Base-by-base conservation (phyloP, 2,329 filamentous ascomycete genomes). In the Scedosporium minutisporum region DNA sequence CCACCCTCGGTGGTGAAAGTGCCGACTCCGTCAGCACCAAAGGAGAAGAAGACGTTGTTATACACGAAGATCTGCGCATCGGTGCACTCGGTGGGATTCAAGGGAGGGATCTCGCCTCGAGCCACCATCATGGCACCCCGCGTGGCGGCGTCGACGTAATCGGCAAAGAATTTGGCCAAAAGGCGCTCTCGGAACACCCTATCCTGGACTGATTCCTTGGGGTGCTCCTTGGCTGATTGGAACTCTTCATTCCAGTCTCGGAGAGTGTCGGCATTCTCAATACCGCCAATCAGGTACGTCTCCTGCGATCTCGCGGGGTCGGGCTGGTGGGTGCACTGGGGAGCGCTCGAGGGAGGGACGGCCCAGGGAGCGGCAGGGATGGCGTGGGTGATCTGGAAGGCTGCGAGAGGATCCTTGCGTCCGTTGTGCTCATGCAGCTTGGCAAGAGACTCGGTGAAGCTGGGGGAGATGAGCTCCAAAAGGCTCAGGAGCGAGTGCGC, bases 201-300 rank as follows among this genome's bases (percentile, higher is more conserved):
- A 72, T 99, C 95, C 74, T 97, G 93, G 10, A 99, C 90, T 6
- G 87, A 91, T 66, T 97, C 93, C 71, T 92, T 93, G 41, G 93
- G 93, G 66, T 99, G 83, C 75, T 99, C 95, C 69, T 91, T 88
- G 10, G 95, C 96, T 2, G 93, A 96, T 75, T 99, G 95, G 72
- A 99, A 96, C 72, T 99, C 95, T 74, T 99, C 95, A 69, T 99
- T 99, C 93, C 96, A 99, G 75, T 99, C 95, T 64, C 95, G 87
- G 66, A 99, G 80, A 4, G 92, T 96, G 71, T 99, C 95, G 0
- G 91, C 91, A 72, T 93, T 96, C 71, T 99, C 95, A 27, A 93
- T 87, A 33, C 96, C 96, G 21, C 90, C 85, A 64, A 97, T 87
- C 64, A 99, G 80, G 72, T 91, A 97, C 58, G 89, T 90, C 79